Evolutionary conservation across 2,329 filamentous ascomycete species (phyloP), one percentile per base, ranked within the genome.

Genomic region (Dothideomycetidae sp.): DNA sequence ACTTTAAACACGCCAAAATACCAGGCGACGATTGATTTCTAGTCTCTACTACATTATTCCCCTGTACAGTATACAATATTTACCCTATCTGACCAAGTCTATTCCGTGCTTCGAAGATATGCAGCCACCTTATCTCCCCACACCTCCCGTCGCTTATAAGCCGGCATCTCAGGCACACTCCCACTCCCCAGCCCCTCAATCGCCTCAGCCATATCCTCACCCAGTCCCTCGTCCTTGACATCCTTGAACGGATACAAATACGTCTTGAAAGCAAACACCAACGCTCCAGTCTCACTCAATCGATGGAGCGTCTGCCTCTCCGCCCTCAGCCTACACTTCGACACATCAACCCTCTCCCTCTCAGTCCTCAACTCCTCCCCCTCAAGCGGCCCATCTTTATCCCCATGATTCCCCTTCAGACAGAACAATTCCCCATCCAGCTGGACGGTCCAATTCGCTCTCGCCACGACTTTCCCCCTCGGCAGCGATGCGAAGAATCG

Each of bases 1-100:
- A 96, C 59, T 98, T 98, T 55, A 76, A 86, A 49, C 90, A 98
- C 66, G 88, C 90, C 21, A 93, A 93, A 63, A 92, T 96, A 53
- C 82, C 68, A 31, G 69, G 67, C 13, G 71, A 73, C 11, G 29
- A 10, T 12, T 38, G 31, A 36, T 26, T 29, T 29, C 19, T 10
- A 15, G 23, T 11, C n/a, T 26, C 21, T 7, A 12, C 11, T 21
- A 18, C n/a, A 36, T 17, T 28, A 13, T 32, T 38, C 23, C 29
- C 29, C 26, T 28, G 29, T 36, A 26, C 28, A 19, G 29, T n/a
- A 29, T 31, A 37, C 16, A 29, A 17, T 15, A 21, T 9, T n/a
- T 9, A 19, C 35, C 30, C 31, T 5, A 29, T 5, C 28, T 13
- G 10, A 5, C 16, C 23, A 26, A 7, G n/a, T 11, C 5, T 3